Percentiles rank a stretch among this genome's conserved stretches.
Conservation (phyloP, 176 grass and related monocot genomes). For the Zoysia pacifica region DNA sequence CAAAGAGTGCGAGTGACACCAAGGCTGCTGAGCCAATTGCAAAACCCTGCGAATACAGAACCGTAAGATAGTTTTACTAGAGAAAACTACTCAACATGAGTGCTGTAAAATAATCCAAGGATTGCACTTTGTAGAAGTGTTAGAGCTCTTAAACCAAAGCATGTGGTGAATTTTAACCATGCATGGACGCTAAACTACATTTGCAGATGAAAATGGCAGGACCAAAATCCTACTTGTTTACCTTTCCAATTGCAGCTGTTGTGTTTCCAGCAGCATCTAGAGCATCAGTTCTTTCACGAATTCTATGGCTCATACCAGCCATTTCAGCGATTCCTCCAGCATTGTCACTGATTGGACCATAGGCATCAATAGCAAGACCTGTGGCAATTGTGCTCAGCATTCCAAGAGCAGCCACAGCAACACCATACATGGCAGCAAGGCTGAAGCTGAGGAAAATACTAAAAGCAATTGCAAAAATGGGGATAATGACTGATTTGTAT, state of each 20-base stretch:
- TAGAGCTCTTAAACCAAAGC: conserved; percentile 8
- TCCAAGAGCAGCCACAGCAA: conserved; percentile 68
- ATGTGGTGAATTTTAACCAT: not conserved
- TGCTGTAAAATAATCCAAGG: not conserved
- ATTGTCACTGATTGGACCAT: conserved; percentile 61
- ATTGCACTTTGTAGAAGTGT: not conserved
- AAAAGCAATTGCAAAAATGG: conserved; percentile 57
- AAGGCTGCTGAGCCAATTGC: conserved; percentile 65
- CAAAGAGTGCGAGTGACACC: not conserved
- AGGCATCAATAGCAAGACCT: conserved; percentile 64
- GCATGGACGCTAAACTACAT: not conserved
- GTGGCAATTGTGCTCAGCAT: conserved; percentile 74
- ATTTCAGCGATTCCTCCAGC: not conserved
- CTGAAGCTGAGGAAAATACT: conserved; percentile 68
- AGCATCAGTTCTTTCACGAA: too few species aligned
- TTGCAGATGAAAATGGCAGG: not conserved
- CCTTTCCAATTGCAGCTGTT: conserved; percentile 53
- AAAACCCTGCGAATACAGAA: conserved; percentile 60
- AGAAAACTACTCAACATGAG: not conserved
- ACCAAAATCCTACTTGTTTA: not conserved
- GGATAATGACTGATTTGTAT: conserved; percentile 72
- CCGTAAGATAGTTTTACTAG: not conserved
- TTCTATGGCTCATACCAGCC: too few species aligned
- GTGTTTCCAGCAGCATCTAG: conserved; percentile 56
- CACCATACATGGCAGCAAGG: conserved; percentile 71